These are phyloP conservation scores for Chaetomidium leptoderma DNA, from an alignment of 495 filamentous ascomycete species.

Conservation along the genomic window DNA sequence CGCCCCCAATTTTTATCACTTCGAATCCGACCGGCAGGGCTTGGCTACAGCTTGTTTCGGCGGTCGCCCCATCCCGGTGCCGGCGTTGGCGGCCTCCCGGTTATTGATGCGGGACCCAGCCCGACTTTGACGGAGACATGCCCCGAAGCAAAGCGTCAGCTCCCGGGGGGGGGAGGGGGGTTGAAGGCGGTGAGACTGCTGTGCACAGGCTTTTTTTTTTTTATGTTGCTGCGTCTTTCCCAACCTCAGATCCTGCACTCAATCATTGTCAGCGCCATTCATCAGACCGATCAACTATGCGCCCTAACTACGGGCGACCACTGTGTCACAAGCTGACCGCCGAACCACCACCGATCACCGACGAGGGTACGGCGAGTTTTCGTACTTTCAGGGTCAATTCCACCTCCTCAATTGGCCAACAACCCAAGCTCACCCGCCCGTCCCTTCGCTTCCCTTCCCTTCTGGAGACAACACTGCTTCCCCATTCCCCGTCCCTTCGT, in stretches of 20 bases:
- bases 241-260: background rate
- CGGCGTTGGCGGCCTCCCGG: conserved; percentile 25
- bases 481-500: background rate
- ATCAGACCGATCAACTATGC: background rate
- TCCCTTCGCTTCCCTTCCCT: background rate
- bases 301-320: background rate
- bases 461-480: background rate
- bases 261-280: background rate
- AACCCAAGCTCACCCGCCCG: background rate
- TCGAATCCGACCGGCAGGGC: conserved; percentile 3
- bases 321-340: conserved; percentile 8
- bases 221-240: background rate
- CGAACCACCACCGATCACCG: background rate
- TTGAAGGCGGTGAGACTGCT: background rate
- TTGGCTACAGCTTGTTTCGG: conserved; percentile 20
- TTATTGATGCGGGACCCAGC: conserved; percentile 9
- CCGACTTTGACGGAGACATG: background rate
- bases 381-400: background rate
- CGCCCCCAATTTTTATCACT: background rate
- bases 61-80: background rate
- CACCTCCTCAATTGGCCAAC: background rate
- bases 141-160: background rate
- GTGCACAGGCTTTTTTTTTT: background rate
- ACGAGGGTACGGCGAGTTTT: no score
- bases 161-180: background rate